Evolutionary conservation across 257 asterid species (phyloP).

Genomic region (Scutellaria barbata): DNA sequence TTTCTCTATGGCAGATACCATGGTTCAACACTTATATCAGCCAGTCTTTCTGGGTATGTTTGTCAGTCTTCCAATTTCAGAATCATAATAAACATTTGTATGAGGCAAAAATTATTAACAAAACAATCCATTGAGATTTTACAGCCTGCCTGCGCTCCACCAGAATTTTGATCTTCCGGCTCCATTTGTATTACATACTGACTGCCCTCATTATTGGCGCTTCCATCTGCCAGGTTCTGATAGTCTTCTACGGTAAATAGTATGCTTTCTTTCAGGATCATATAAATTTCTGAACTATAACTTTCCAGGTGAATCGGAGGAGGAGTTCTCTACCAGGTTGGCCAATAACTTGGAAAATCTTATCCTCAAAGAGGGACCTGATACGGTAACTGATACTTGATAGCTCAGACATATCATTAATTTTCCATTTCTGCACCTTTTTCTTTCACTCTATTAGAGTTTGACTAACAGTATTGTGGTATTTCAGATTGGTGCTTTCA

Average conservation of each 20-base stretch:
- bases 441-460: background rate
- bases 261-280: background rate
- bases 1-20: conserved; percentile 70
- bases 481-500: conserved; percentile 90
- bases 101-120: conserved; percentile 11
- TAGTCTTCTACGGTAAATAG: background rate
- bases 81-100: background rate
- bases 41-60: conserved; percentile 92
- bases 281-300: background rate
- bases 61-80: conserved; percentile 12
- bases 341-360: conserved; percentile 89
- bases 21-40: conserved; percentile 88
- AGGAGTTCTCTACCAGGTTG: conserved; percentile 89
- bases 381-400: conserved; percentile 62
- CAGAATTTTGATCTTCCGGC: conserved; percentile 90
- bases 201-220: conserved; percentile 99
- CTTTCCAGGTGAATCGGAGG: conserved; percentile 85
- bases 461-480: background rate
- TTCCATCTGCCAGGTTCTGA: conserved; percentile 80
- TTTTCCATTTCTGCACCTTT: conserved; percentile 3
- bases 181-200: conserved; percentile 88
- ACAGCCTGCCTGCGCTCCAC: conserved; percentile 87
- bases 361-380: conserved; percentile 93
- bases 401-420: background rate
- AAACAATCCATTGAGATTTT: conserved; percentile 6